phyloP scores from a whole-genome alignment of 2,329 filamentous ascomycete genomes.

The Colletotrichum higginsianum region DNA sequence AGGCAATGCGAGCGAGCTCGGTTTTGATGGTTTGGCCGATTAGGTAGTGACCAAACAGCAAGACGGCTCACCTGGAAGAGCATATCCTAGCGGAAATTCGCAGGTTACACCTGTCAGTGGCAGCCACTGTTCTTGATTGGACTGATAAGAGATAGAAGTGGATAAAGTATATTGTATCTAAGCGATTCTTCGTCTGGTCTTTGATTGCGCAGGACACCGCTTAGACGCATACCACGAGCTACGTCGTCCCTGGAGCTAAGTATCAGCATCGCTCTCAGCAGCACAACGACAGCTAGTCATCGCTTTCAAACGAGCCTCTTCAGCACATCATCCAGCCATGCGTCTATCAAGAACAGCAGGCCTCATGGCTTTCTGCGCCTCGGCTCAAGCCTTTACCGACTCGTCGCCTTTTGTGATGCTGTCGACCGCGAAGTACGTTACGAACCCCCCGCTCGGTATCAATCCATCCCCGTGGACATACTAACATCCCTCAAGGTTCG shows the following conservation, averaged over 20 bases:
- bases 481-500: constrained; percentile 49
- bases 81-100: no score
- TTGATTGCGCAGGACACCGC: constrained; percentile 13
- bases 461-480: constrained; percentile 19
- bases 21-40: not conserved
- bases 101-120: not conserved
- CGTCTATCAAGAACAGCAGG: constrained; percentile 67
- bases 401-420: constrained; percentile 92
- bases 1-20: no score
- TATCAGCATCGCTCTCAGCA: constrained; percentile 18
- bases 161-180: not conserved
- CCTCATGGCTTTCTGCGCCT: constrained; percentile 69
- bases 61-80: not conserved
- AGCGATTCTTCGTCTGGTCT: not conserved
- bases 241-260: constrained; percentile 25
- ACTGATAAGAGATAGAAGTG: not conserved
- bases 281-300: constrained; percentile 31
- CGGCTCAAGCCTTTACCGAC: constrained; percentile 82
- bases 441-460: not conserved
- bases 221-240: constrained; percentile 25
- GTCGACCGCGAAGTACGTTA: constrained; percentile 83
- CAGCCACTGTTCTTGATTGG: not conserved
- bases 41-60: not conserved
- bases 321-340: constrained; percentile 57
- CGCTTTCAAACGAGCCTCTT: constrained; percentile 35